Conservation (phyloP, 257 asterid genomes). For the Ajuga chamaepitys region DNA sequence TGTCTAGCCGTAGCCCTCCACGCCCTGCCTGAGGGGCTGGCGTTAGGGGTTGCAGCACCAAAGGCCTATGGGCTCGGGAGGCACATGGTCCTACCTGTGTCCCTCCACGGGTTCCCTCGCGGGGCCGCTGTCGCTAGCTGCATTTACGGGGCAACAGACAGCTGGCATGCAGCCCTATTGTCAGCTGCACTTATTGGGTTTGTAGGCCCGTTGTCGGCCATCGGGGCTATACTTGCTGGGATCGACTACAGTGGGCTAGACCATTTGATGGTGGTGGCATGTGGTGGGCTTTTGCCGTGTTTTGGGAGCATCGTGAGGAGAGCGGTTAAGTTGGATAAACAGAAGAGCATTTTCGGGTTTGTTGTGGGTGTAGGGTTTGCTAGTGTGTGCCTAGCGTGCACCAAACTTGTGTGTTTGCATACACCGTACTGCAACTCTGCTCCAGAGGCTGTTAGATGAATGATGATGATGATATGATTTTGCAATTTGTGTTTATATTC, state of each 20-base stretch:
- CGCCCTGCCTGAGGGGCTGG: slow-evolving; percentile 91
- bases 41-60: slow-evolving; percentile 97
- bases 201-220: slow-evolving; percentile 84
- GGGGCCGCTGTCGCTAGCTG: slow-evolving; percentile 99
- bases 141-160: slow-evolving; percentile 77
- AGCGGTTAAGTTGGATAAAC: slow-evolving; percentile 56
- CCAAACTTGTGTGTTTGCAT: slow-evolving; percentile 91
- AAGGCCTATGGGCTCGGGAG: slow-evolving; percentile 92
- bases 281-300: slow-evolving; percentile 91
- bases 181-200: slow-evolving; percentile 78
- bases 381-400: slow-evolving; percentile 56
- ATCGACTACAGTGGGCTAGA: slow-evolving; percentile 90
- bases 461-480: neutral
- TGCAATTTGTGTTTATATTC: neutral
- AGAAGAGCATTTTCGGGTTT: slow-evolving; percentile 61
- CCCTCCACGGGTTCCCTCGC: slow-evolving; percentile 89
- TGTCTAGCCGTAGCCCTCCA: slow-evolving; percentile 77
- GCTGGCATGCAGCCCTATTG: slow-evolving; percentile 80
- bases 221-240: slow-evolving; percentile 78
- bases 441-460: slow-evolving; percentile 95
- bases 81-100: slow-evolving; percentile 95
- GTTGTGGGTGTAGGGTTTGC: slow-evolving; percentile 53
- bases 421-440: slow-evolving; percentile 98
- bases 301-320: slow-evolving; percentile 60
- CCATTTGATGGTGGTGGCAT: slow-evolving; percentile 78